Conservation (phyloP, 352 stramenopile genomes). For the Pseudoperonospora humuli region DNA sequence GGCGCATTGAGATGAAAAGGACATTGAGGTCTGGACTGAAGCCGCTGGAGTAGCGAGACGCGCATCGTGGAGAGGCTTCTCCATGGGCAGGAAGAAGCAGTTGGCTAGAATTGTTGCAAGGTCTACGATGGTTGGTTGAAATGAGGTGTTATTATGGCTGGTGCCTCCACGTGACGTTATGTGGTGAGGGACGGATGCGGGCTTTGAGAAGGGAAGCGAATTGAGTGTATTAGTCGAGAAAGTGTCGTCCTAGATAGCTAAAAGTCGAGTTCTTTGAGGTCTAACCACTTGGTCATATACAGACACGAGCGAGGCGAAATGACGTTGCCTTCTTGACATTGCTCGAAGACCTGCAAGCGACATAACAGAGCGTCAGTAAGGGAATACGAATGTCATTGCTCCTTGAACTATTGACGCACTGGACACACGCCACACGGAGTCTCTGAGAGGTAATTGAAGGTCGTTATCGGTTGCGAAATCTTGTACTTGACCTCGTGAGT, state of each 20-base stretch:
- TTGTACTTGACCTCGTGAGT: slow-evolving; percentile 85
- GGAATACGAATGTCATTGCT: background rate
- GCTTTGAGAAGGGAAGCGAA: too few species aligned
- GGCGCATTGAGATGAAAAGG: slow-evolving; percentile 10
- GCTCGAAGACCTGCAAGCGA: slow-evolving; percentile 78
- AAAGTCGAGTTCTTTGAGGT: slow-evolving; percentile 84
- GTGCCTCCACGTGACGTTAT: too few species aligned
- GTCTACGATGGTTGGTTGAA: slow-evolving; percentile 13
- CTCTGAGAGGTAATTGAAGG: slow-evolving; percentile 85
- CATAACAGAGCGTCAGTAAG: slow-evolving; percentile 10
- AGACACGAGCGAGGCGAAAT: slow-evolving; percentile 88
- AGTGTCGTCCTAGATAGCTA: too few species aligned
- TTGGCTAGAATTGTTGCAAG: slow-evolving; percentile 4
- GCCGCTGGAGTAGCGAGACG: background rate
- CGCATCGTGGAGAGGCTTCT: slow-evolving; percentile 17
- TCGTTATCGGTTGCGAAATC: slow-evolving; percentile 78
- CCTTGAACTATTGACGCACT: slow-evolving; percentile 26
- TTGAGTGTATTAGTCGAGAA: too few species aligned
- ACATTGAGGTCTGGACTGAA: background rate
- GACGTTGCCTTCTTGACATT: slow-evolving; percentile 87
- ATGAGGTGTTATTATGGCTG: slow-evolving; percentile 6
- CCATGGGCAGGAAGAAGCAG: slow-evolving; percentile 5
- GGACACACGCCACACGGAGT: slow-evolving; percentile 86
- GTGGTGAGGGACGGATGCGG: too few species aligned
- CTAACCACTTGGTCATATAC: slow-evolving; percentile 88